These are phyloP conservation scores for Benincasa hispida DNA, from an alignment of 306 rosid genomes.

Conservation along the genomic window DNA sequence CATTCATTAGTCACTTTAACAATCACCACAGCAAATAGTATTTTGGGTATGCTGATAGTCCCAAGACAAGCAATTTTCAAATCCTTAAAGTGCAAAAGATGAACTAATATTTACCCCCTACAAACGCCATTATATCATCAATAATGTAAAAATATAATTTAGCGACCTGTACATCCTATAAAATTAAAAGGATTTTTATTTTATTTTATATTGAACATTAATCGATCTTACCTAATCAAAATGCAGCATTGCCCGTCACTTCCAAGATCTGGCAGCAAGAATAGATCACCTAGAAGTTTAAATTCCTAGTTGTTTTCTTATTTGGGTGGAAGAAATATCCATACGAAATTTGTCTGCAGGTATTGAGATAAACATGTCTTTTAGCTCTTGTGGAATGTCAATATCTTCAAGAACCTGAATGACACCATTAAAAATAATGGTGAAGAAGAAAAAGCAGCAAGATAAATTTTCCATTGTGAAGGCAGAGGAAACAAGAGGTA, in stretches of 20 bases:
- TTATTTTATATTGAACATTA: neutral
- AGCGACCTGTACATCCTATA: neutral
- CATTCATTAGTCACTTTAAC: neutral
- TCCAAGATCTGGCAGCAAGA: neutral
- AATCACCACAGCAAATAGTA: neutral
- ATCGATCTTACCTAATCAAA: neutral
- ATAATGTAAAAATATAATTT: neutral
- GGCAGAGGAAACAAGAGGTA: neutral
- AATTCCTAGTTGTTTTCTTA: conserved; percentile 46
- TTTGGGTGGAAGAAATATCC: conserved; percentile 80
- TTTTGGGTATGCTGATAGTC: neutral
- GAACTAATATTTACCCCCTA: neutral
- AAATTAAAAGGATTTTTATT: neutral
- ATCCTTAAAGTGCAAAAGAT: neutral
- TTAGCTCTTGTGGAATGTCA: conserved; percentile 58
- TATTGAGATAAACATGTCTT: conserved; percentile 67
- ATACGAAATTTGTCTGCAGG: conserved; percentile 61
- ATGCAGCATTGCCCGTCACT: neutral
- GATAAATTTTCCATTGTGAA: neutral
- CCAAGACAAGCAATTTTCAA: neutral
- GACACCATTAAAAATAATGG: neutral
- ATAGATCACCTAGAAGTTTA: conserved; percentile 12
- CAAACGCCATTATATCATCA: neutral
- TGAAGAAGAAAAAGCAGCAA: conserved; percentile 2
- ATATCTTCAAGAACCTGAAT: conserved; percentile 70